These are phyloP conservation scores for Pestalotiopsis fici DNA, from an alignment of 2,329 filamentous ascomycete species.

Conservation along the genomic window DNA sequence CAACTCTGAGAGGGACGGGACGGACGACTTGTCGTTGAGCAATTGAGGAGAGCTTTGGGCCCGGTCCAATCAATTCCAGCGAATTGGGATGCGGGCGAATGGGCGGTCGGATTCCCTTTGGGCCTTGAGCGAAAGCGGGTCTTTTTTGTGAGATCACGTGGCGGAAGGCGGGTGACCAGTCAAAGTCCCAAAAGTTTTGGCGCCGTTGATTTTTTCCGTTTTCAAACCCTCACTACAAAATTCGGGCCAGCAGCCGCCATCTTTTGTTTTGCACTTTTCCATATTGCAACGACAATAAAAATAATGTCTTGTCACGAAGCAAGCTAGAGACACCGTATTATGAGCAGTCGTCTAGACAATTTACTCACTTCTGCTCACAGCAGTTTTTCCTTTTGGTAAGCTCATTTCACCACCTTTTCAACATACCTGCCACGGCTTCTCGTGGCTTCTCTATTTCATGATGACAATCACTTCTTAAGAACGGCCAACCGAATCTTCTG, in stretches of 20 bases:
- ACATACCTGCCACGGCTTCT: too few relatives aligned
- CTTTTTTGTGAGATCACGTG: slow-evolving; percentile 4
- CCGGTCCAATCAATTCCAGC: not conserved
- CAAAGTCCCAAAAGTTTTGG: not conserved
- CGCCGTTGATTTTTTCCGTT: not conserved
- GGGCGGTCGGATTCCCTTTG: not conserved
- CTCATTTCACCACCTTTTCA: not conserved
- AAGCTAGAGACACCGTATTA: not conserved
- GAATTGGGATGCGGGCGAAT: not conserved
- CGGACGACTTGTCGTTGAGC: slow-evolving; percentile 1
- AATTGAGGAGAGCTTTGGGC: slow-evolving; percentile 9
- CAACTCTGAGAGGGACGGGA: not conserved
- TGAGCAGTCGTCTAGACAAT: not conserved
- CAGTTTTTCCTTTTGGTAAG: not conserved
- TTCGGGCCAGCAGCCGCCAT: not conserved
- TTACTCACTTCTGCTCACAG: not conserved
- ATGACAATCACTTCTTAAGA: slow-evolving; percentile 65
- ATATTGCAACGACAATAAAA: not conserved
- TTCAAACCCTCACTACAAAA: not conserved
- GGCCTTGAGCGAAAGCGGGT: slow-evolving; percentile 1
- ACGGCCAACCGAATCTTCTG: slow-evolving; percentile 66
- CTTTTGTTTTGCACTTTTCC: not conserved
- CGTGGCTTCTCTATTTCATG: slow-evolving; percentile 32
- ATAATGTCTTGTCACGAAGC: not conserved
- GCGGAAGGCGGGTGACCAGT: not conserved